Evolutionary conservation across 2,329 filamentous ascomycete genomes (phyloP).

Genomic region (Magnaporthales sp.): DNA sequence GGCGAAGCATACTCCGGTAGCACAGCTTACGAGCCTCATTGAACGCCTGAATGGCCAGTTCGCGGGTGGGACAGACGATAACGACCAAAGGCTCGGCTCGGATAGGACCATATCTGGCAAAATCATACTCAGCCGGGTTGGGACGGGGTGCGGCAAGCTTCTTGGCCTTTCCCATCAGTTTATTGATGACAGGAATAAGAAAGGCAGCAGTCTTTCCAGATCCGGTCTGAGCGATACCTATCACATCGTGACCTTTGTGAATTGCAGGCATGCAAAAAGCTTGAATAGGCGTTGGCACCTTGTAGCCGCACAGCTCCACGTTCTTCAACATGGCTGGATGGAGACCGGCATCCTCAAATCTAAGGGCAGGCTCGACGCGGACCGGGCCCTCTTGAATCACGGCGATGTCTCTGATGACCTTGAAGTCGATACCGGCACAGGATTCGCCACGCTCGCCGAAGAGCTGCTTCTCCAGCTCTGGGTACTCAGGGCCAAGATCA

Average conservation of each 20-base stretch:
- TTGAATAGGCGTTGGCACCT: slow-evolving; percentile 76
- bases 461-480: slow-evolving; percentile 64
- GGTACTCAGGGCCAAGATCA: slow-evolving; percentile 67
- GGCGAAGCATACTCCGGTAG: slow-evolving; percentile 90
- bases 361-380: slow-evolving; percentile 40
- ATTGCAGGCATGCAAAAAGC: slow-evolving; percentile 77
- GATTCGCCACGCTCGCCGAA: slow-evolving; percentile 51
- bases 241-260: slow-evolving; percentile 66
- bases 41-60: slow-evolving; percentile 90
- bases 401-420: slow-evolving; percentile 45
- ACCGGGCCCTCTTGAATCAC: slow-evolving; percentile 48
- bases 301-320: slow-evolving; percentile 63
- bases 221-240: slow-evolving; percentile 87
- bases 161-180: slow-evolving; percentile 92
- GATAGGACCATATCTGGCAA: slow-evolving; percentile 35
- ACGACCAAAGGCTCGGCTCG: slow-evolving; percentile 83
- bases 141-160: slow-evolving; percentile 75
- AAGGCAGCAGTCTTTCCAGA: slow-evolving; percentile 96
- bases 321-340: slow-evolving; percentile 81
- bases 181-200: slow-evolving; percentile 78
- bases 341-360: slow-evolving; percentile 69
- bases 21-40: slow-evolving; percentile 88
- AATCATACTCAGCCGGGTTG: slow-evolving; percentile 46
- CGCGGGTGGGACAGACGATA: slow-evolving; percentile 77
- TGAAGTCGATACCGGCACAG: slow-evolving; percentile 51